A percentile compares a stretch with the other conserved stretches of the same genome.
Conservation (phyloP, 352 stramenopile genomes). For the Globisporangium parvum region DNA sequence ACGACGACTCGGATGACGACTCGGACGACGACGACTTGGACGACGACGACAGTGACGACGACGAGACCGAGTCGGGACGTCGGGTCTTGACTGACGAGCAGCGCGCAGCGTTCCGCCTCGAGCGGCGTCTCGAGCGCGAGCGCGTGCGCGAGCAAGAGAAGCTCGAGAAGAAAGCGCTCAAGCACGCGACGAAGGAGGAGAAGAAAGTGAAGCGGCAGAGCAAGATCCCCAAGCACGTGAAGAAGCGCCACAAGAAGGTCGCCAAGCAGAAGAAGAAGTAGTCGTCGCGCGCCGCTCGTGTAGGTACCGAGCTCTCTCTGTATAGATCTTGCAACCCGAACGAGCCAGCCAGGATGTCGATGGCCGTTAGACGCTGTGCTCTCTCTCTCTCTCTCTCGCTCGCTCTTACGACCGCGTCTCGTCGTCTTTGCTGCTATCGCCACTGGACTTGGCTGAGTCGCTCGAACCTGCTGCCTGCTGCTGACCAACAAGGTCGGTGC, state of each 20-base stretch:
- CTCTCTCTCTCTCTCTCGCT: too few species aligned
- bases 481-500: conserved; percentile 61
- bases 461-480: conserved; percentile 23
- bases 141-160: conserved; percentile 49
- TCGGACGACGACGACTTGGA: conserved; percentile 27
- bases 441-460: conserved; percentile 4
- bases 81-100: conserved; percentile 73
- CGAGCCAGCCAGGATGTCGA: too few species aligned
- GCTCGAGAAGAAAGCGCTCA: conserved; percentile 90
- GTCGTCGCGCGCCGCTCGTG: too few species aligned
- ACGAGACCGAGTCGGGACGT: conserved; percentile 14
- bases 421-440: not conserved
- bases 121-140: conserved; percentile 72
- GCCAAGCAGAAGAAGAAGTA: conserved; percentile 88
- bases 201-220: conserved; percentile 91
- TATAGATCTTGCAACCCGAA: too few species aligned
- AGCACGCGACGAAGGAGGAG: conserved; percentile 93
- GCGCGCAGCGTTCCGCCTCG: conserved; percentile 74
- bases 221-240: conserved; percentile 99
- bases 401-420: conserved; percentile 1
- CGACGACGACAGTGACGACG: conserved; percentile 46
- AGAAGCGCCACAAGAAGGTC: conserved; percentile 97
- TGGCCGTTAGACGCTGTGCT: too few species aligned
- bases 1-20: conserved; percentile 35
- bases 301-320: too few species aligned